phyloP scores from a whole-genome alignment of 257 asterid genomes.

The Sherardia arvensis region DNA sequence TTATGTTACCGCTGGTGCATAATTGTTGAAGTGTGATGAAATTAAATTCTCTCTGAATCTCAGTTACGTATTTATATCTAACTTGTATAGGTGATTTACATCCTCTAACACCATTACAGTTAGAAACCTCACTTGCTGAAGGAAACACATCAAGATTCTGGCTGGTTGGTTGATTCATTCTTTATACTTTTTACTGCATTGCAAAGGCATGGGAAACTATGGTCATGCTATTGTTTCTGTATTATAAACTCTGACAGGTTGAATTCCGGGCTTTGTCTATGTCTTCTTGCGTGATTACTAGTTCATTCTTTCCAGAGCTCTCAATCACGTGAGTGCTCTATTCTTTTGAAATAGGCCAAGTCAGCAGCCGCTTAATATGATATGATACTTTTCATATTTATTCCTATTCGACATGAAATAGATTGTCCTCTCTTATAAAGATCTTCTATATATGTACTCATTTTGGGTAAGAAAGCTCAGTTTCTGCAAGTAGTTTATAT shows the following conservation, averaged over 20 bases:
- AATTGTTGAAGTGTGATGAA: neutral
- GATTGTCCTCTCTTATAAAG: neutral
- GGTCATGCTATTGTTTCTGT: neutral
- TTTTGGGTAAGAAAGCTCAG: too few species aligned
- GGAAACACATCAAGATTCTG: slow-evolving; percentile 70
- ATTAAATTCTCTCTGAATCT: neutral
- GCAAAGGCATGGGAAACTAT: neutral
- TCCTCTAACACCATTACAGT: slow-evolving; percentile 80
- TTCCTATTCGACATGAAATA: neutral
- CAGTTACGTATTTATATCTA: slow-evolving; percentile 8
- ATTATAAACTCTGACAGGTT: slow-evolving; percentile 45
- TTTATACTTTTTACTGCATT: neutral
- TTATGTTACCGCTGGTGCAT: neutral
- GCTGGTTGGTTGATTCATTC: slow-evolving; percentile 70
- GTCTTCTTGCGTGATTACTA: slow-evolving; percentile 55
- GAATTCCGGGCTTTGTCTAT: slow-evolving; percentile 73
- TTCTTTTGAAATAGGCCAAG: neutral
- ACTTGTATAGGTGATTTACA: slow-evolving; percentile 51
- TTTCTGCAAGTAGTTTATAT: neutral
- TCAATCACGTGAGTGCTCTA: slow-evolving; percentile 68
- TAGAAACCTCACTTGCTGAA: slow-evolving; percentile 87
- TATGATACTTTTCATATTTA: neutral
- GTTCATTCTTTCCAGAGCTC: slow-evolving; percentile 86
- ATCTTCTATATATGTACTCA: neutral
- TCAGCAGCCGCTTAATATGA: neutral